Conservation (phyloP, 768 basidiomycete species). For the Serendipita sp. region DNA sequence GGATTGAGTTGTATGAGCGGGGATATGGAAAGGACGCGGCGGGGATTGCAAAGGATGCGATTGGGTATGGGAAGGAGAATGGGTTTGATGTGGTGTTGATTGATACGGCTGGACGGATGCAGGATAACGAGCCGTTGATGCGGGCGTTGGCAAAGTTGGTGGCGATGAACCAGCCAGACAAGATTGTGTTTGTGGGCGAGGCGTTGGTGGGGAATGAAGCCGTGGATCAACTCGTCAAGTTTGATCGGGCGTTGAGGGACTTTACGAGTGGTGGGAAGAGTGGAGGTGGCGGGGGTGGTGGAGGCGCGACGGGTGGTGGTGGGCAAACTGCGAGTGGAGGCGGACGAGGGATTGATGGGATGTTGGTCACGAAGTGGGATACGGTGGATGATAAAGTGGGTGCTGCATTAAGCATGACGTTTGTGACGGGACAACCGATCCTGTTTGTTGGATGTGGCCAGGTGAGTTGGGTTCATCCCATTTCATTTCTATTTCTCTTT, state of each 20-base stretch:
- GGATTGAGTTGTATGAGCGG: slow-evolving; percentile 86
- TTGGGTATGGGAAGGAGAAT: slow-evolving; percentile 72
- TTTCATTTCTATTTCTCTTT: slow-evolving; percentile 1
- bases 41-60: slow-evolving; percentile 91
- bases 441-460: slow-evolving; percentile 97
- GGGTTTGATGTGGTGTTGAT: slow-evolving; percentile 94
- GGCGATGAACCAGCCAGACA: slow-evolving; percentile 86
- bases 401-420: slow-evolving; percentile 97
- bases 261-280: slow-evolving; percentile 56
- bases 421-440: slow-evolving; percentile 96
- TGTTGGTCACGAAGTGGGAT: slow-evolving; percentile 98
- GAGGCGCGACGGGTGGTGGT: slow-evolving; percentile 12
- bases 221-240: slow-evolving; percentile 93
- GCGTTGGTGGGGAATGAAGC: slow-evolving; percentile 98
- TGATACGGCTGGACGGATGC: slow-evolving; percentile 98
- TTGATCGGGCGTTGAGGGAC: slow-evolving; percentile 84
- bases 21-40: slow-evolving; percentile 99
- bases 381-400: slow-evolving; percentile 98
- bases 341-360: slow-evolving; percentile 91
- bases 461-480: slow-evolving; percentile 30
- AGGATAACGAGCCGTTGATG: slow-evolving; percentile 99
- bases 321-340: slow-evolving; percentile 38
- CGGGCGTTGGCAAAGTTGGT: slow-evolving; percentile 97
- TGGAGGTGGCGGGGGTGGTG: slow-evolving; percentile 49
- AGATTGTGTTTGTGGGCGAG: slow-evolving; percentile 95